These are phyloP conservation scores for Coniochaeta ligniaria DNA, from an alignment of 2,329 filamentous ascomycete genomes.

Conservation along the genomic window DNA sequence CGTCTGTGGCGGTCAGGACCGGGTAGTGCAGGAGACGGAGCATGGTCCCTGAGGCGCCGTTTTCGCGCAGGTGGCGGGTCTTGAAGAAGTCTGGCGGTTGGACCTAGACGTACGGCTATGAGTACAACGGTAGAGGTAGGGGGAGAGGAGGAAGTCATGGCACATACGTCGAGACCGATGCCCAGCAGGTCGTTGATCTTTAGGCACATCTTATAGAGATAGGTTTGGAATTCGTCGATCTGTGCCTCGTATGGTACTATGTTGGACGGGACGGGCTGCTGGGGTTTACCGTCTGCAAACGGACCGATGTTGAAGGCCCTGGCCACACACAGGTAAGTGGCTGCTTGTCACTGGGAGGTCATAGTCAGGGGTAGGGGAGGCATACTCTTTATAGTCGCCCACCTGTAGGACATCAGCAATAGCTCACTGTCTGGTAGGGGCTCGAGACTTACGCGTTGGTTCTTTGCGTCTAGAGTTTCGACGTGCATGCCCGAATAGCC, in stretches of 20 bases:
- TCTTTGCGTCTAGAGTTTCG: constrained; percentile 79
- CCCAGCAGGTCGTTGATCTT: constrained; percentile 72
- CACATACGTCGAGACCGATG: constrained; percentile 58
- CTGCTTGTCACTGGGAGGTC: constrained; percentile 4
- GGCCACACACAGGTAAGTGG: constrained; percentile 2
- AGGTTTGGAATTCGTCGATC: constrained; percentile 58
- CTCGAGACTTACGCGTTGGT: constrained; percentile 56
- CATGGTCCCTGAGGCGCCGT: constrained; percentile 47
- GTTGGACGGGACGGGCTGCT: constrained; percentile 67
- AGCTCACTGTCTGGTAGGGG: neutral
- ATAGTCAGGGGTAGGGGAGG: neutral
- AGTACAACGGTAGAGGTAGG: constrained; percentile 10
- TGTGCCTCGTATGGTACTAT: constrained; percentile 53
- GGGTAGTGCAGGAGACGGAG: constrained; percentile 71
- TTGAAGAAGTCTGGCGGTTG: constrained; percentile 47
- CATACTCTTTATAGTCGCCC: constrained; percentile 83
- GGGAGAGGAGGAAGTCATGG: constrained; percentile 12
- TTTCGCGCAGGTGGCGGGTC: constrained; percentile 36
- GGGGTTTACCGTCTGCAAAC: constrained; percentile 60
- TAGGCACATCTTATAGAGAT: constrained; percentile 67
- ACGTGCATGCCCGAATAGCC: constrained; percentile 86
- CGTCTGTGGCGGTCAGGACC: constrained; percentile 31
- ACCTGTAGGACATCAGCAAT: constrained; percentile 35
- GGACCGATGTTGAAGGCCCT: constrained; percentile 91
- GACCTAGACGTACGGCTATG: neutral